phyloP scores from a whole-genome alignment of 768 basidiomycete species.

The Naganishia onofrii region DNA sequence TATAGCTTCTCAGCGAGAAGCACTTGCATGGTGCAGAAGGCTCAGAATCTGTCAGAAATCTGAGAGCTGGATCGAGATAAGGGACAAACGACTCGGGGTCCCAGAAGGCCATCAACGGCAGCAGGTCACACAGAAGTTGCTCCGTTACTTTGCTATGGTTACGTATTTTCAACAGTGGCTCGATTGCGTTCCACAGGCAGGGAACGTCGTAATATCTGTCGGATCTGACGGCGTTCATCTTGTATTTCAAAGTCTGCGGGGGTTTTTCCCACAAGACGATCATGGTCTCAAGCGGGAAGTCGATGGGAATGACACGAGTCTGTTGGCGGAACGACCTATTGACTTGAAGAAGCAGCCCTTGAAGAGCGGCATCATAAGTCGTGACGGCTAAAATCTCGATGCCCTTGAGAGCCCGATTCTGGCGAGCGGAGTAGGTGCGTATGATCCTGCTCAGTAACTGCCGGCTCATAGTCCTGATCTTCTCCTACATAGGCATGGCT shows the following conservation, averaged over 20 bases:
- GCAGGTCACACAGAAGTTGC: slow-evolving; percentile 5
- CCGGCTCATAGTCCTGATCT: neutral
- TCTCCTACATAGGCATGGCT: slow-evolving; percentile 2
- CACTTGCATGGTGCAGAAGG: neutral
- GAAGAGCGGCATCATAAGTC: slow-evolving; percentile 27
- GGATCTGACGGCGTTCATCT: slow-evolving; percentile 20
- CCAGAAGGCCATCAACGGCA: slow-evolving; percentile 20
- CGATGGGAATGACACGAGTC: neutral
- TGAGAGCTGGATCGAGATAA: slow-evolving; percentile 14
- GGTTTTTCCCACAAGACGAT: slow-evolving; percentile 15
- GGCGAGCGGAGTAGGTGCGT: slow-evolving; percentile 14
- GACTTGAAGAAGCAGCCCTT: slow-evolving; percentile 13
- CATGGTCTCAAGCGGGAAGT: slow-evolving; percentile 24
- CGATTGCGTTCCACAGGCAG: slow-evolving; percentile 22
- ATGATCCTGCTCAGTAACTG: slow-evolving; percentile 22
- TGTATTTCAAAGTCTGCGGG: slow-evolving; percentile 21
- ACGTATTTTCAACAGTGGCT: neutral
- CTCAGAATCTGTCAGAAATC: slow-evolving; percentile 3
- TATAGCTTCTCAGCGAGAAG: neutral
- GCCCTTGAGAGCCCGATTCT: slow-evolving; percentile 22
- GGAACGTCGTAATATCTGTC: slow-evolving; percentile 30
- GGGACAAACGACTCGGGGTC: neutral
- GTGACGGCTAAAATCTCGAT: slow-evolving; percentile 30
- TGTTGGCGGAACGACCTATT: neutral
- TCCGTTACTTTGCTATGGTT: neutral